These are phyloP conservation scores for Claviceps pusilla DNA, from an alignment of 2,329 filamentous ascomycete genomes.

Conservation along the genomic window DNA sequence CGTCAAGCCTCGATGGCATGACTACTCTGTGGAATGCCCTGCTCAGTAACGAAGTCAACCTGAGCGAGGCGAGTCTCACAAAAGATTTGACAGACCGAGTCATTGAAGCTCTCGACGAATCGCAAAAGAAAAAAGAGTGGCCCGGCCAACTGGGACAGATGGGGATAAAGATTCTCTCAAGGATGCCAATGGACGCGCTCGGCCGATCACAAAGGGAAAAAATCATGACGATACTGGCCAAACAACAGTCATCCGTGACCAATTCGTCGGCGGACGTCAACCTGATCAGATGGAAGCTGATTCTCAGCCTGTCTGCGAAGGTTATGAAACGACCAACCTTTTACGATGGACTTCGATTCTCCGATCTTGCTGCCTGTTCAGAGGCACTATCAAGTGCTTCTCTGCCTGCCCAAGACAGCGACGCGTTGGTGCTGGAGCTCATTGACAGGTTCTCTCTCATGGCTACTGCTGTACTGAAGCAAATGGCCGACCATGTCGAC, in stretches of 20 bases:
- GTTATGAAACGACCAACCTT: conserved; percentile 37
- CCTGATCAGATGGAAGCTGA: conserved; percentile 19
- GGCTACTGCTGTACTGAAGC: conserved; percentile 21
- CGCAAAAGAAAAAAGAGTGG: conserved; percentile 17
- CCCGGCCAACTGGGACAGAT: conserved; percentile 15
- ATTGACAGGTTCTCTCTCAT: conserved; percentile 19
- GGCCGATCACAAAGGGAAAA: conserved; percentile 28
- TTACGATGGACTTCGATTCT: conserved; percentile 31
- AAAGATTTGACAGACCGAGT: conserved; percentile 19
- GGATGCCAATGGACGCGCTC: conserved; percentile 24
- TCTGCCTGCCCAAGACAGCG: conserved; percentile 10
- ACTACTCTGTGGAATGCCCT: conserved; percentile 17
- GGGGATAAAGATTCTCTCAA: conserved; percentile 19
- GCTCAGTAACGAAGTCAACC: conserved; percentile 23
- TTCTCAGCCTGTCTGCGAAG: conserved; percentile 32
- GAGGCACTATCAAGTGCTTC: conserved; percentile 17
- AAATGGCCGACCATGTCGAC: conserved; percentile 29
- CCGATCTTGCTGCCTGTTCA: conserved; percentile 20
- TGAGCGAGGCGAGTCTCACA: conserved; percentile 20
- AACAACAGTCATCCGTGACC: conserved; percentile 12
- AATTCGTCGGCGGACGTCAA: conserved; percentile 14
- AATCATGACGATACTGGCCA: conserved; percentile 22
- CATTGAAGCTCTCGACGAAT: conserved; percentile 15
- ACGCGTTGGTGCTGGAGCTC: conserved; percentile 17
- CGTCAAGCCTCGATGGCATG: conserved; percentile 6